phyloP scores from a whole-genome alignment of 2,329 filamentous ascomycete species.

The Cercospora zeina region DNA sequence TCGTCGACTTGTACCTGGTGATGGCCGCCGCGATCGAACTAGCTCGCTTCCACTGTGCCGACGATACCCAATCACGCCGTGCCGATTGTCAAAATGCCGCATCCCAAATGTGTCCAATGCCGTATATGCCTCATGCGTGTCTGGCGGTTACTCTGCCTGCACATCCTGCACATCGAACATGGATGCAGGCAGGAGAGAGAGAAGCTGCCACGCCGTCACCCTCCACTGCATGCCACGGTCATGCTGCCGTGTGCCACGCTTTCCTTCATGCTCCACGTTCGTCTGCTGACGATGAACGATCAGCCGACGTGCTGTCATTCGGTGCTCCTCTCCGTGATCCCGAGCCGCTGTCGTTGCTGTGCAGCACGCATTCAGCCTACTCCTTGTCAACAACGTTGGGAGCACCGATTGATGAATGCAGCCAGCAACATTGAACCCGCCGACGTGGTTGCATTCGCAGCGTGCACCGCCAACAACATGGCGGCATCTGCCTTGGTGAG shows the following conservation, averaged over 20 bases:
- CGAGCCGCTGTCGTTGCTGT: neutral
- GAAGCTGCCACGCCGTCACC: neutral
- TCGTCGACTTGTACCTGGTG: neutral
- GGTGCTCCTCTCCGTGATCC: neutral
- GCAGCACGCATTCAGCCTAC: neutral
- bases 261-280: neutral
- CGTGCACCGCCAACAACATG: neutral
- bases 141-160: neutral
- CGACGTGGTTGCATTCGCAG: neutral
- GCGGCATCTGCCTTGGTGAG: neutral
- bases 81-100: slow-evolving; percentile 2
- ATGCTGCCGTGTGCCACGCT: neutral
- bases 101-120: neutral
- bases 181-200: neutral
- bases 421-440: neutral
- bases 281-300: neutral
- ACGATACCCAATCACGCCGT: slow-evolving; percentile 3
- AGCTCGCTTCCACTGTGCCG: neutral
- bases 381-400: neutral
- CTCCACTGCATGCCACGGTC: neutral
- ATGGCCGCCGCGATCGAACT: neutral
- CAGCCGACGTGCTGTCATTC: neutral
- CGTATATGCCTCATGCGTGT: neutral
- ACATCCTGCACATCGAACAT: neutral
- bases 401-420: too few relatives aligned